phyloP scores from a whole-genome alignment of 129 eudicot genomes.

The Kitagawia praeruptora region DNA sequence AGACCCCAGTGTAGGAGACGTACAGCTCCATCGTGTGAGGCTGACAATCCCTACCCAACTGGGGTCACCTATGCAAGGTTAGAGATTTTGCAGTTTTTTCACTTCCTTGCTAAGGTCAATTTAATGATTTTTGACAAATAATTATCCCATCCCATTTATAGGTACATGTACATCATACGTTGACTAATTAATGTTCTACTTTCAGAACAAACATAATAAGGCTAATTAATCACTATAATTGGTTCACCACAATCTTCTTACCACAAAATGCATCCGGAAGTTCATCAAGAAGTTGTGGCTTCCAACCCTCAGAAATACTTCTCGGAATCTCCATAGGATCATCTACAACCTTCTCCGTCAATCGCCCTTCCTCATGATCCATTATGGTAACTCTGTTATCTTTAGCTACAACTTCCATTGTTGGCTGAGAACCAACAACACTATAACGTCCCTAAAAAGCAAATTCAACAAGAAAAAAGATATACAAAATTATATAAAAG shows the following conservation, averaged over 20 bases:
- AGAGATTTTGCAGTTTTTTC: neutral
- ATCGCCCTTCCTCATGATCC: constrained; percentile 59
- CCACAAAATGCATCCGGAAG: constrained; percentile 92
- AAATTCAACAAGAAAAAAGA: constrained; percentile 8
- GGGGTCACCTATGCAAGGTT: neutral
- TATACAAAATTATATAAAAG: neutral
- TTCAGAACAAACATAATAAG: neutral
- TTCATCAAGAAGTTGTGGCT: constrained; percentile 62
- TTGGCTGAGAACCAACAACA: constrained; percentile 79
- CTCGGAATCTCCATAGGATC: constrained; percentile 73
- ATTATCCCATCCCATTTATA: neutral
- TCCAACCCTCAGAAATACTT: constrained; percentile 55
- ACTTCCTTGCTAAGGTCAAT: neutral
- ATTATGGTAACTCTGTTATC: constrained; percentile 62
- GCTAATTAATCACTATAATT: neutral
- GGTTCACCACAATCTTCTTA: constrained; percentile 20
- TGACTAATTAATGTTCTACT: neutral
- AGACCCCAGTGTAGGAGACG: neutral
- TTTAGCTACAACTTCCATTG: constrained; percentile 75
- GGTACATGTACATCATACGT: neutral
- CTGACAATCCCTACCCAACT: neutral
- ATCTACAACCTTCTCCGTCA: constrained; percentile 47
- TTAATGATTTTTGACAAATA: neutral
- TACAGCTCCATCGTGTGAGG: neutral
- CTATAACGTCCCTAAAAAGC: constrained; percentile 78